Conservation (phyloP, 2,329 filamentous ascomycete species). For the Fusarium secorum region DNA sequence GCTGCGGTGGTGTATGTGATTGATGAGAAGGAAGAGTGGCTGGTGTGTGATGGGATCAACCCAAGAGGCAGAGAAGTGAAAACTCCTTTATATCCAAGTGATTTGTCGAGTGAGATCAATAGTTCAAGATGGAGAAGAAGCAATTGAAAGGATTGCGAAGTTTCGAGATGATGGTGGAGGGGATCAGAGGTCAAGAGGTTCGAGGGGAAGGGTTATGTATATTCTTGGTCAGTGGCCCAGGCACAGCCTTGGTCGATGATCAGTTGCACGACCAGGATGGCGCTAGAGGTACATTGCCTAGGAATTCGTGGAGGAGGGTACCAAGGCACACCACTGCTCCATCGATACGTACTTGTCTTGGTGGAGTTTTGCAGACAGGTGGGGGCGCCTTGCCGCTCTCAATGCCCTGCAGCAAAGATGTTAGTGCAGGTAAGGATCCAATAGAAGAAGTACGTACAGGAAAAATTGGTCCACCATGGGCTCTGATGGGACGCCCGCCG, state of each 20-base stretch:
- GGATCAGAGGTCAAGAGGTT: conserved; percentile 25
- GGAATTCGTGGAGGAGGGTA: conserved; percentile 43
- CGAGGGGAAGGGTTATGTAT: conserved; percentile 44
- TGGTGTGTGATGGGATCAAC: conserved; percentile 12
- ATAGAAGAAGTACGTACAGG: conserved; percentile 31
- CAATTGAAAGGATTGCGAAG: conserved; percentile 30
- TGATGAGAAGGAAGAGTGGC: conserved; percentile 1
- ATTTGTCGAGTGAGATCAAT: conserved; percentile 24
- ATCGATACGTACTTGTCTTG: conserved; percentile 25
- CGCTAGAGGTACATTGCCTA: conserved; percentile 44
- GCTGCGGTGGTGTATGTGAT: conserved; percentile 41
- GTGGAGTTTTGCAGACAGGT: conserved; percentile 33
- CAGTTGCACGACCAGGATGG: conserved; percentile 39
- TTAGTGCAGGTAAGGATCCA: conserved; percentile 33
- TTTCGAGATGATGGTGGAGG: conserved; percentile 32
- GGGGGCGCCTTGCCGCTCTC: conserved; percentile 31
- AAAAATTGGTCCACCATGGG: conserved; percentile 21
- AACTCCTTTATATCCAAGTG: conserved; percentile 19
- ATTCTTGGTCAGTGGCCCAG: conserved; percentile 39
- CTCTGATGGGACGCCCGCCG: conserved; percentile 25
- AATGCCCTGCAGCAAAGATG: conserved; percentile 44
- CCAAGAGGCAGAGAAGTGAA: conserved; percentile 17
- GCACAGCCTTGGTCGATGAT: conserved; percentile 44
- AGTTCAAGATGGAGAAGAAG: conserved; percentile 28
- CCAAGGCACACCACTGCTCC: conserved; percentile 38